Conservation (phyloP, 2,329 filamentous ascomycete genomes). For the Apiospora aurea region DNA sequence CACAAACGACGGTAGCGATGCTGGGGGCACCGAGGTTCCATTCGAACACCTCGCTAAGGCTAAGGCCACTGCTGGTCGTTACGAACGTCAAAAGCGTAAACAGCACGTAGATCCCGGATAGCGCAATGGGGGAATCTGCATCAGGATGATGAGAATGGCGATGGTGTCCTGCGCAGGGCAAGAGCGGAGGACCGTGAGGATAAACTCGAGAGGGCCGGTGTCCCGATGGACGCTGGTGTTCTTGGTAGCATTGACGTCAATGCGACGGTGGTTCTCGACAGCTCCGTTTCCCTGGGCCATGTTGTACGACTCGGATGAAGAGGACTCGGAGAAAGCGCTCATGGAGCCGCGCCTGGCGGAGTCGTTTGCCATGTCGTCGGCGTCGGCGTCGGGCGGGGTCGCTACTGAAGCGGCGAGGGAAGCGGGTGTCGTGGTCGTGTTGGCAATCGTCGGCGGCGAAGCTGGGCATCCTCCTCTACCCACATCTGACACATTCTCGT, state of each 20-base stretch:
- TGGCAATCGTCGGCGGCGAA: constrained; percentile 29
- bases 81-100: constrained; percentile 95
- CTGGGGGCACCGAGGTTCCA: constrained; percentile 86
- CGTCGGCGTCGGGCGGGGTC: constrained; percentile 45
- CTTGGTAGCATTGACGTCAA: constrained; percentile 75
- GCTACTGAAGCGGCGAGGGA: constrained; percentile 41
- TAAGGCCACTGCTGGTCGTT: constrained; percentile 78
- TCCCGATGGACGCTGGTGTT: constrained; percentile 73
- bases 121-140: constrained; percentile 89
- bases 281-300: constrained; percentile 45
- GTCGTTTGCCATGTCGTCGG: constrained; percentile 50
- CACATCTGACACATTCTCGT: constrained; percentile 24
- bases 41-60: constrained; percentile 90
- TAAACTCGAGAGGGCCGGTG: constrained; percentile 76
- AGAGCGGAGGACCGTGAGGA: constrained; percentile 85
- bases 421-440: constrained; percentile 38
- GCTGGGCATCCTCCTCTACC: constrained; percentile 16
- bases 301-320: constrained; percentile 59
- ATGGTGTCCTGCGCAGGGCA: constrained; percentile 94
- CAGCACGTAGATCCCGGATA: constrained; percentile 88
- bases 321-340: constrained; percentile 62
- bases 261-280: constrained; percentile 66
- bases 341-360: constrained; percentile 54
- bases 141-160: constrained; percentile 93
- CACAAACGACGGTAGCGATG: constrained; percentile 81